phyloP scores from a whole-genome alignment of 2,329 filamentous ascomycete species.

The Fusarium sp. region DNA sequence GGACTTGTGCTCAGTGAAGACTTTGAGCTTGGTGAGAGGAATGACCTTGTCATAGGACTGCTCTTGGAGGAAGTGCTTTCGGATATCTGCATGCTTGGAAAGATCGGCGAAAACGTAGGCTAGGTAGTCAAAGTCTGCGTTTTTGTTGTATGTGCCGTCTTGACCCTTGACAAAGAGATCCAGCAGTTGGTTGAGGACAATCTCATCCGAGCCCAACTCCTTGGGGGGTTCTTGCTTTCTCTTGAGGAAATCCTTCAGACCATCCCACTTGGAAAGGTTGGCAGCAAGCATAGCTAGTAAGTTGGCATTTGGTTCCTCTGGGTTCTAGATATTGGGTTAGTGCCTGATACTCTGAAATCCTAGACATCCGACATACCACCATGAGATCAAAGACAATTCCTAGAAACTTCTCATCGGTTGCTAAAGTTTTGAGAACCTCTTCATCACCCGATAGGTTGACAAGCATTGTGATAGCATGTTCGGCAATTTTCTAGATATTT shows the following conservation, averaged over 20 bases:
- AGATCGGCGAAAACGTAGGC: slow-evolving; percentile 95
- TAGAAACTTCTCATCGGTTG: slow-evolving; percentile 83
- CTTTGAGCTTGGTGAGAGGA: slow-evolving; percentile 91
- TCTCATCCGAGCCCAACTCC: slow-evolving; percentile 76
- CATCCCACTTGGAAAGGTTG: slow-evolving; percentile 87
- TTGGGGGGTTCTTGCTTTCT: slow-evolving; percentile 76
- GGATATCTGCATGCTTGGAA: slow-evolving; percentile 80
- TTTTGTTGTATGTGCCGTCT: slow-evolving; percentile 82
- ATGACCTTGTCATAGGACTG: slow-evolving; percentile 85
- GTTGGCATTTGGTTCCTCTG: slow-evolving; percentile 84
- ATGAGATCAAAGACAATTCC: slow-evolving; percentile 78
- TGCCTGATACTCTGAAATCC: neutral
- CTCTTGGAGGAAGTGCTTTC: slow-evolving; percentile 78
- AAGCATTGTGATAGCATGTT: slow-evolving; percentile 90
- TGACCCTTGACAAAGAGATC: slow-evolving; percentile 96
- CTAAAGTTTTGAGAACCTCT: slow-evolving; percentile 78
- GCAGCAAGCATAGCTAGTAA: slow-evolving; percentile 91
- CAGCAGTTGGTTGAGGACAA: slow-evolving; percentile 88
- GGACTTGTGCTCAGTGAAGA: slow-evolving; percentile 92
- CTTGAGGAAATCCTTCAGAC: slow-evolving; percentile 74
- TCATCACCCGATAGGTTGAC: slow-evolving; percentile 85
- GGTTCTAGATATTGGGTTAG: slow-evolving; percentile 61
- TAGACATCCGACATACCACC: slow-evolving; percentile 66
- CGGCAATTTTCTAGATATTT: slow-evolving; percentile 80
- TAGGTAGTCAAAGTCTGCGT: slow-evolving; percentile 91